Percentiles rank a stretch among this genome's conserved stretches.
Evolutionary conservation across 148 eudicot genomes (phyloP).

Genomic region (Fallopia convolvulus): DNA sequence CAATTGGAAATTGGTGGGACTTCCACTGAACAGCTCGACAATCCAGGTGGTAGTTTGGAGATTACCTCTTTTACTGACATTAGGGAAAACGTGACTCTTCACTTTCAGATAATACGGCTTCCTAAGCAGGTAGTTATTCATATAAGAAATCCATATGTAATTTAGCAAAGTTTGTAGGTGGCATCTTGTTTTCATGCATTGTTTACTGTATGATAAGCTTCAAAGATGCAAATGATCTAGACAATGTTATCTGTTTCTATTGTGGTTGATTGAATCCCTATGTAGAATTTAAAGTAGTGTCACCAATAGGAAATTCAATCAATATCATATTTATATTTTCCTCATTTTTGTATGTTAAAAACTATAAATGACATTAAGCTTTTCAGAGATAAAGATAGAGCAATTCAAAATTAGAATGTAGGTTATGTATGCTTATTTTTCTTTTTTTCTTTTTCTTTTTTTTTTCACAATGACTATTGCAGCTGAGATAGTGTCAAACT

Average conservation of each 20-base stretch:
- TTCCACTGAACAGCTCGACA: conserved; percentile 13
- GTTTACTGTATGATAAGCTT: background rate
- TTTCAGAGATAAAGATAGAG: background rate
- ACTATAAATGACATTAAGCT: background rate
- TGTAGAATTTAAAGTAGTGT: background rate
- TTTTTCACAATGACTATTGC: background rate
- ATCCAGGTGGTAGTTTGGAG: conserved; percentile 17
- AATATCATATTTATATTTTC: background rate
- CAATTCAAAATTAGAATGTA: background rate
- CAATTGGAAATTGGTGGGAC: conserved; percentile 14
- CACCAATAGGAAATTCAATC: background rate
- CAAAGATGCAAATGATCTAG: background rate
- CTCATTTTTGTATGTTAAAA: too few species aligned
- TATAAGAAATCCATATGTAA: background rate
- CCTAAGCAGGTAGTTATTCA: conserved; percentile 25
- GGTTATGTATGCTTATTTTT: too few species aligned
- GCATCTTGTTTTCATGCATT: background rate
- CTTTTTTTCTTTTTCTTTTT: background rate
- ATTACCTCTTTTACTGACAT: conserved; percentile 25
- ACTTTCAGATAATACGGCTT: conserved; percentile 34
- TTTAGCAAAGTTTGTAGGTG: background rate
- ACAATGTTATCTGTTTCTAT: background rate
- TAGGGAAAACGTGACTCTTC: conserved; percentile 21
- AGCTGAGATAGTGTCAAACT: background rate
- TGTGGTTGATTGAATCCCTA: background rate